A percentile compares a stretch with the other conserved stretches of the same genome.
These are phyloP conservation scores for Lineolata rhizophorae DNA, from an alignment of 495 filamentous ascomycete genomes.

Conservation along the genomic window DNA sequence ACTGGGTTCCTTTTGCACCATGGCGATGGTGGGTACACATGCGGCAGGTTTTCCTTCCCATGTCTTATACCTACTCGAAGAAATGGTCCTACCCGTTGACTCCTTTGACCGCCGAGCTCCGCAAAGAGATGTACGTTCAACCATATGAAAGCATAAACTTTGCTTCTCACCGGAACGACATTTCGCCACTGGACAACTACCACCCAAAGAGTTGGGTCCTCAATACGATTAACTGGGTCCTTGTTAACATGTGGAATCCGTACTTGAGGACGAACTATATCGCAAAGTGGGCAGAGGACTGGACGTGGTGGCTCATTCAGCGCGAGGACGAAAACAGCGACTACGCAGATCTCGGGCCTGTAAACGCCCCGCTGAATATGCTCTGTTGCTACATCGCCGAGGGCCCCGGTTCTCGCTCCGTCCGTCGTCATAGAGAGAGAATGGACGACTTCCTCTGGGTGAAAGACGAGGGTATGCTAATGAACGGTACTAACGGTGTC, in stretches of 20 bases:
- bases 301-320: slow-evolving; percentile 54
- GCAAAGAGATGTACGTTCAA: slow-evolving; percentile 68
- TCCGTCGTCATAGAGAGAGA: slow-evolving; percentile 58
- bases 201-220: slow-evolving; percentile 77
- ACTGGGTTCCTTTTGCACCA: slow-evolving; percentile 85
- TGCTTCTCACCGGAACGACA: slow-evolving; percentile 56
- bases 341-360: slow-evolving; percentile 67
- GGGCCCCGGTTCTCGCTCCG: slow-evolving; percentile 53
- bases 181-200: slow-evolving; percentile 65
- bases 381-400: slow-evolving; percentile 65
- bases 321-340: slow-evolving; percentile 87
- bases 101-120: slow-evolving; percentile 44
- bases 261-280: slow-evolving; percentile 38
- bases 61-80: slow-evolving; percentile 76
- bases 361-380: slow-evolving; percentile 74
- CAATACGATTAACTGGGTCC: slow-evolving; percentile 46
- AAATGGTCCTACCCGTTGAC: slow-evolving; percentile 50
- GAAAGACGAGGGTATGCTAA: slow-evolving; percentile 76
- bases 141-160: slow-evolving; percentile 63
- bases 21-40: slow-evolving; percentile 99
- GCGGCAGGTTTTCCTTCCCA: slow-evolving; percentile 75
- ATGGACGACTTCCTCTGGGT: slow-evolving; percentile 81
- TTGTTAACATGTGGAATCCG: slow-evolving; percentile 61
- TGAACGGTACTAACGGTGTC: slow-evolving; percentile 91
- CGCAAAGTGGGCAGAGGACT: slow-evolving; percentile 44